Evolutionary conservation across 352 stramenopile genomes (phyloP).

Genomic region (Phytophthora palmivora): DNA sequence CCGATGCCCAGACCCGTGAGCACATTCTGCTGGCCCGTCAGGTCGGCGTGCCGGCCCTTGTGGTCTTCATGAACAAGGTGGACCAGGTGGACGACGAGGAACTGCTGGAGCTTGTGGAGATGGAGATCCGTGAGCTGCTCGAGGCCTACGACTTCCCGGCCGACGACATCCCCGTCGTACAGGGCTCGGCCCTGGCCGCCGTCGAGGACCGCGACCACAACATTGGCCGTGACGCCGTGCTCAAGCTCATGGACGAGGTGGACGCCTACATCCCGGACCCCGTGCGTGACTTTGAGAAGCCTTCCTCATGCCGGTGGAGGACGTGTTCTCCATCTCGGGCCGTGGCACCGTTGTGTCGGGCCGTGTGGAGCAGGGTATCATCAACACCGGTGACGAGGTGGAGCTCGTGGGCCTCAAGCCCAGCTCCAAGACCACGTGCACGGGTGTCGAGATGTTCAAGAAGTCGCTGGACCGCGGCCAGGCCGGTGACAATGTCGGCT

Average conservation of each 20-base stretch:
- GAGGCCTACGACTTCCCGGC: conserved; percentile 97
- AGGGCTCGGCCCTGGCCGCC: conserved; percentile 93
- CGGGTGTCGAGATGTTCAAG: conserved; percentile 98
- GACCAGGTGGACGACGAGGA: conserved; percentile 45
- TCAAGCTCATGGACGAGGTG: conserved; percentile 95
- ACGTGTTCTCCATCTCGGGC: conserved; percentile 97
- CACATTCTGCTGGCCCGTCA: conserved; percentile 97
- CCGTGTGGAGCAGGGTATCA: conserved; percentile 92
- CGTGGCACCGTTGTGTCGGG: conserved; percentile 98
- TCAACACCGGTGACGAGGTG: conserved; percentile 67
- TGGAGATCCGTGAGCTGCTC: conserved; percentile 44
- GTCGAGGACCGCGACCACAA: conserved; percentile 90
- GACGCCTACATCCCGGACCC: conserved; percentile 90
- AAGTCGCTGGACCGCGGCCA: conserved; percentile 94
- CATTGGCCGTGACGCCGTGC: conserved; percentile 86
- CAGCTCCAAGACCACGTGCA: conserved; percentile 61
- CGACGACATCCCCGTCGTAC: conserved; percentile 95
- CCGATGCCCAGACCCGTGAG: conserved; percentile 94
- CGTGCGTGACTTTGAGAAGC: conserved; percentile 94
- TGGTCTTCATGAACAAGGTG: conserved; percentile 98
- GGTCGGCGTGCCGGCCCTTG: conserved; percentile 88
- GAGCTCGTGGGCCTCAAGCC: conserved; percentile 55
- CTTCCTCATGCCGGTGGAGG: conserved; percentile 98
- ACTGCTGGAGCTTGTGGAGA: conserved; percentile 46
- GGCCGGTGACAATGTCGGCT: conserved; percentile 97